Percentiles rank a stretch among this genome's conserved stretches.
Evolutionary conservation across 768 basidiomycete genomes (phyloP).

Genomic region (Lactarius indigo): DNA sequence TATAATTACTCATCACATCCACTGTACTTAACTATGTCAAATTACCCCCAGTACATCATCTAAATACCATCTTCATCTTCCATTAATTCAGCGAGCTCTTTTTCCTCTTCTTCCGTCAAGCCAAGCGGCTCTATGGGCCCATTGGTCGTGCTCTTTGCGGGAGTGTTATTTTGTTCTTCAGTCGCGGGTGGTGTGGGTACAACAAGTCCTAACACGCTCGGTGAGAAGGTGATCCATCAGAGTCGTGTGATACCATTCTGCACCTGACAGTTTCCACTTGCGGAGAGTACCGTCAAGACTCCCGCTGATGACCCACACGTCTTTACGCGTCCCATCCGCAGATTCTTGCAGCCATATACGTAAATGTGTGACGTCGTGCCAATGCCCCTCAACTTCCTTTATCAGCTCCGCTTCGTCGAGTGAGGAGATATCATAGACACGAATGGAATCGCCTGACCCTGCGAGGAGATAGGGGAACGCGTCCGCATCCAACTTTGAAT

Average conservation of each 20-base stretch:
- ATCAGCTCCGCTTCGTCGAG: constrained; percentile 66
- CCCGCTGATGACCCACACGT: constrained; percentile 79
- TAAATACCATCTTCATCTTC: constrained; percentile 29
- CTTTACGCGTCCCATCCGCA: constrained; percentile 47
- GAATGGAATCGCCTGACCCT: constrained; percentile 79
- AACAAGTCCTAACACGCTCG: constrained; percentile 8
- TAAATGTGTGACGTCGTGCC: constrained; percentile 81
- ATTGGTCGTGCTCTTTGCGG: background rate
- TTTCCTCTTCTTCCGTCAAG: constrained; percentile 88
- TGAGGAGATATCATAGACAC: constrained; percentile 73
- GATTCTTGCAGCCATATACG: constrained; percentile 63
- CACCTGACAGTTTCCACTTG: constrained; percentile 73
- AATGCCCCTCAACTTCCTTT: constrained; percentile 79
- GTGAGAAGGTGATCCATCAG: background rate
- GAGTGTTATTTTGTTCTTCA: background rate
- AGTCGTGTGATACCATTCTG: constrained; percentile 19
- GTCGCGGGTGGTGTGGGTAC: background rate
- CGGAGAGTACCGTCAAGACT: constrained; percentile 87
- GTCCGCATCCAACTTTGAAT: constrained; percentile 40
- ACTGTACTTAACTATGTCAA: background rate
- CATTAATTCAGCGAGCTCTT: constrained; percentile 82
- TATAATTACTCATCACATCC: constrained; percentile 34
- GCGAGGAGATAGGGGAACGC: constrained; percentile 74
- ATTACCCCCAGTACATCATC: background rate
- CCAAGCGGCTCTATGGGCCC: constrained; percentile 27